phyloP scores from a whole-genome alignment of 2,329 filamentous ascomycete genomes.

The Ascochyta lentis region DNA sequence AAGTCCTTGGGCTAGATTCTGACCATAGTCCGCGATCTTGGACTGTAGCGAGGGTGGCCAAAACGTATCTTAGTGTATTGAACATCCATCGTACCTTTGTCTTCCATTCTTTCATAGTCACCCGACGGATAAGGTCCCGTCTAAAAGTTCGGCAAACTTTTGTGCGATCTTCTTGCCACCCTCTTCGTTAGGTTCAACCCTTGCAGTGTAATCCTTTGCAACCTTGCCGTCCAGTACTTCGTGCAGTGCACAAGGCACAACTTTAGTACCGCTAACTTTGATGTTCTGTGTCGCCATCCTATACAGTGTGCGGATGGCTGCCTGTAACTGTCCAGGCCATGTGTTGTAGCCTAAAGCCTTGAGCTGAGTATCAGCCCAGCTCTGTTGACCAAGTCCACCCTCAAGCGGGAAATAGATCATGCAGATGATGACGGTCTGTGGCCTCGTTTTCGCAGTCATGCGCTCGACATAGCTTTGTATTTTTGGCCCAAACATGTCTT shows the following conservation, averaged over 20 bases:
- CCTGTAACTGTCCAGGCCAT: conserved; percentile 39
- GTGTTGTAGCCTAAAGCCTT: conserved; percentile 41
- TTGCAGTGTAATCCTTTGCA: conserved; percentile 39
- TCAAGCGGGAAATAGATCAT: conserved; percentile 51
- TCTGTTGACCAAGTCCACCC: conserved; percentile 29
- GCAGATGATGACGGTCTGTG: conserved; percentile 44
- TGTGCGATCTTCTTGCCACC: conserved; percentile 46
- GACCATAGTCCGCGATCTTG: neutral
- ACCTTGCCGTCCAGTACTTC: conserved; percentile 43
- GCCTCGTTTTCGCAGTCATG: conserved; percentile 38
- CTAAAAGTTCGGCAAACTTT: conserved; percentile 31
- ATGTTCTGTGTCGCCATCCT: conserved; percentile 38
- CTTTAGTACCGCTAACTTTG: conserved; percentile 35
- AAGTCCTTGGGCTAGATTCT: neutral
- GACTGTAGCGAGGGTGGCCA: neutral
- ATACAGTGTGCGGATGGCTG: conserved; percentile 44
- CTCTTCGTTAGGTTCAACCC: conserved; percentile 45
- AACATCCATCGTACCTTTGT: neutral
- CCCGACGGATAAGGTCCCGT: neutral
- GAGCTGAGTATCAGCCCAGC: conserved; percentile 45
- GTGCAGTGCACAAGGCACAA: conserved; percentile 43
- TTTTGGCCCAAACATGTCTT: conserved; percentile 38
- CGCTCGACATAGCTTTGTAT: conserved; percentile 36
- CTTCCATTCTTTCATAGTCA: neutral
- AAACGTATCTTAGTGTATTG: too few relatives aligned